Evolutionary conservation across 495 filamentous ascomycete species (phyloP).

Genomic region (Annulohypoxylon stygium): DNA sequence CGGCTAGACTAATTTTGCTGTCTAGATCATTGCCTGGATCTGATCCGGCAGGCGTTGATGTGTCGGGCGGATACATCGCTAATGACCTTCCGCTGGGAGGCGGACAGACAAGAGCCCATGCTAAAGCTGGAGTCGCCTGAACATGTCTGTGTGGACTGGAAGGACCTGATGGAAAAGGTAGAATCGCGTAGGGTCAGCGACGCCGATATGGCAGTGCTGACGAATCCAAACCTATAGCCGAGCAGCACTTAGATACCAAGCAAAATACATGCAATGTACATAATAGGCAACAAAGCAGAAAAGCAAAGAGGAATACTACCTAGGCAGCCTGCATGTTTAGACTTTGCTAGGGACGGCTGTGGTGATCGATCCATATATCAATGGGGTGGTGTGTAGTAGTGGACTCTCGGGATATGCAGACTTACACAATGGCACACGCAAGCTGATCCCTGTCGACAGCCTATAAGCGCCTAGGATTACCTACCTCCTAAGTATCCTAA

Average conservation of each 20-base stretch:
- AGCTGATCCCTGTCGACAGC: neutral
- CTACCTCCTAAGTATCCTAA: neutral
- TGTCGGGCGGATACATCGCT: neutral
- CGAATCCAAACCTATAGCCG: neutral
- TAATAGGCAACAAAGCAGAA: neutral
- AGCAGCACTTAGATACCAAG: neutral
- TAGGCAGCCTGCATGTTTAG: neutral
- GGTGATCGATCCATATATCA: neutral
- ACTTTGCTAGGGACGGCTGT: no score
- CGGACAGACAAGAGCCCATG: neutral
- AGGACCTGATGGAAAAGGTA: neutral
- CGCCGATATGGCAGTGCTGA: neutral
- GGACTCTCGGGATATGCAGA: no score
- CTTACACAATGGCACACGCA: no score
- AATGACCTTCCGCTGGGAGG: neutral
- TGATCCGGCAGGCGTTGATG: neutral
- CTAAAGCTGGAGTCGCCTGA: neutral
- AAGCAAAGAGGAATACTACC: no score
- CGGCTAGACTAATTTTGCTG: neutral
- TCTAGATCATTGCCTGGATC: neutral
- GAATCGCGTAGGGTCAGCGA: neutral
- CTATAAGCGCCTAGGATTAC: neutral
- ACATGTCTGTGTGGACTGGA: neutral
- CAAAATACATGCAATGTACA: neutral
- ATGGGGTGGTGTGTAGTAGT: neutral